Evolutionary conservation across 2,329 filamentous ascomycete genomes (phyloP), one percentile per base, ranked within the genome.

Genomic region (Coniella vitis): DNA sequence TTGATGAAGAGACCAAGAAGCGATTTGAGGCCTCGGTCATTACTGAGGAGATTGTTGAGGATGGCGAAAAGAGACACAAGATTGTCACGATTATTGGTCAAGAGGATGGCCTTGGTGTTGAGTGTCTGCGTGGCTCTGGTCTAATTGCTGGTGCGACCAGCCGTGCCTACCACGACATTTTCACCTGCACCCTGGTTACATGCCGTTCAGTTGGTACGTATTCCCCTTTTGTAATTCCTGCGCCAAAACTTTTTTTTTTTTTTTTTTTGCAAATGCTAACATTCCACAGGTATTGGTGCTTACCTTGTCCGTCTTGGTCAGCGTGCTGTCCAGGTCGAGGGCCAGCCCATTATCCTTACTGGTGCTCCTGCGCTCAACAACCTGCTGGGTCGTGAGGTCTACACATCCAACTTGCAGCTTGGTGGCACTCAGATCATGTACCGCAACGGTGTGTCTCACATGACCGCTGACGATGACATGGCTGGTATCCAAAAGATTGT

Each of bases 391-490:
- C 90, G 94, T 59, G 93, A 98, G 70, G 91, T 98, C 25, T 98
- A 98, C 75, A 96, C 93, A 20, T 97, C 93, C 53, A 98, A 98
- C 79, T 73, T 98, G 64, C 93, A 98, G 76, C 88, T 98, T 57
- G 93, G 93, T 83, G 93, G 93, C 60, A 98, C 93, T n/a, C 93
- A 98, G 72, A 98, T 98, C 79, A 98, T 98, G 93, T 97, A 98
- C 82, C 90, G 88, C 74, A 98, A 98, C 67, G 93, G 93, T 81
- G 93, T 98, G 37, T 97, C 93, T 19, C 93, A 98, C 75, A 91
- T 97, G 87, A 96, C 91, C 58, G 93, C 93, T 62, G 87, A 86
- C 59, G 91, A 98, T 63, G 93, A 98, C 73, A 97, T 98, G 61
- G 90, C 91, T 62, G 93, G 93, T 80, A 87, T 98, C 19, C 90